Conservation (phyloP, 176 grass and related monocot species). For the Leersia perrieri region DNA sequence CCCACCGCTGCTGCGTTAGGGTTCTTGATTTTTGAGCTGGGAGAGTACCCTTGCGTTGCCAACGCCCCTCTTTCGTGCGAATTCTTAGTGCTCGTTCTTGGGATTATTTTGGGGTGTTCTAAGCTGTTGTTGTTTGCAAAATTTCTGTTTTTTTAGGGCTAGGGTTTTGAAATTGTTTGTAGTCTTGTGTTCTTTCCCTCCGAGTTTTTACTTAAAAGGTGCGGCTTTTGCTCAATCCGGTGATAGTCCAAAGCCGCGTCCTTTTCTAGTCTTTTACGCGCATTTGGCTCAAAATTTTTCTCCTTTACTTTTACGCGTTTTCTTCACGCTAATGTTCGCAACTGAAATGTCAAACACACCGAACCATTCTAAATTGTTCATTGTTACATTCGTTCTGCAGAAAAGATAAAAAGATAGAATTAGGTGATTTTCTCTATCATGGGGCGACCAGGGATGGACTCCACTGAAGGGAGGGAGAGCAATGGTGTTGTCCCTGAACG, state of each 20-base stretch:
- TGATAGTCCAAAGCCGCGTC: conserved; percentile 1
- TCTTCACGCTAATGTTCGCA: not conserved
- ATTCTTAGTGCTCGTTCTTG: conserved; percentile 7
- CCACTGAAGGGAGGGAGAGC: conserved; percentile 30
- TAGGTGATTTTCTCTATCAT: conserved; percentile 10
- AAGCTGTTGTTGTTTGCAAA: not conserved
- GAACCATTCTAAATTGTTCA: not conserved
- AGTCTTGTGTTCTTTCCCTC: not conserved
- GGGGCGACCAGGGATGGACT: conserved; percentile 35
- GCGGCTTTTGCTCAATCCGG: conserved; percentile 19
- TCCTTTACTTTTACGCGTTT: not conserved
- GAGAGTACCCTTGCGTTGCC: not conserved
- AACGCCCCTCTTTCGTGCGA: not conserved
- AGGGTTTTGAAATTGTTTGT: conserved; percentile 13
- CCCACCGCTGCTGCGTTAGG: not conserved
- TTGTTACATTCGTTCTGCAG: not conserved
- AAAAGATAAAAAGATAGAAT: conserved; percentile 12
- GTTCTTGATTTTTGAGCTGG: not conserved
- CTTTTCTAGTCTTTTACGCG: conserved; percentile 20
- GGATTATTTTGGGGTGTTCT: not conserved
- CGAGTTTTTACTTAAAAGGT: not conserved
- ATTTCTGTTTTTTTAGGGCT: not conserved
- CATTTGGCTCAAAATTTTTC: conserved; percentile 25
- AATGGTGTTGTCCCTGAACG: conserved; percentile 19
- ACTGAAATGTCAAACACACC: not conserved